A percentile compares a stretch with the other conserved stretches of the same genome.
phyloP scores from a whole-genome alignment of 768 basidiomycete species.

The Heimioporus sp. region DNA sequence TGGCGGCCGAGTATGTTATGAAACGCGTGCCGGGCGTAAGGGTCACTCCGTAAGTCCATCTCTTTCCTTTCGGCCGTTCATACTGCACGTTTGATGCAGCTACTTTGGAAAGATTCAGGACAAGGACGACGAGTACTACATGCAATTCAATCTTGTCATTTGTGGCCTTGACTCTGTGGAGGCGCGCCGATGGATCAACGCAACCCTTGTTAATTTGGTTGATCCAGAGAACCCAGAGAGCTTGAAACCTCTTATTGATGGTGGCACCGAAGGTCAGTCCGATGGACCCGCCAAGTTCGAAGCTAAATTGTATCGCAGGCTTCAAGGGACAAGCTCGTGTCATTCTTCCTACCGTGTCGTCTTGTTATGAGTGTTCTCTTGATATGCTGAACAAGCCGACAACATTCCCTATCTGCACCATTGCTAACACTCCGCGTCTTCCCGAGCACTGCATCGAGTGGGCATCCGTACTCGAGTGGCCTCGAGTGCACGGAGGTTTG shows the following conservation, averaged over 20 bases:
- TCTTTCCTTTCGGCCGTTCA: neutral
- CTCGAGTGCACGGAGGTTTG: conserved; percentile 84
- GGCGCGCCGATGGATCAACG: conserved; percentile 98
- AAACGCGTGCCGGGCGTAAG: conserved; percentile 92
- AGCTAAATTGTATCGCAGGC: conserved; percentile 45
- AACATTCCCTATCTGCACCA: conserved; percentile 97
- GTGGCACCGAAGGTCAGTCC: conserved; percentile 88
- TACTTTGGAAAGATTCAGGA: conserved; percentile 99
- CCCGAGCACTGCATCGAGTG: conserved; percentile 99
- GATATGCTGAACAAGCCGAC: conserved; percentile 99
- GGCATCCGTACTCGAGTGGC: conserved; percentile 99
- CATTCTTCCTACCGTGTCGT: conserved; percentile 91
- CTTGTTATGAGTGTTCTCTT: conserved; percentile 97
- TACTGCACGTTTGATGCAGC: conserved; percentile 39
- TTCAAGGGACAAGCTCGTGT: conserved; percentile 99
- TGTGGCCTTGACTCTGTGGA: conserved; percentile 98
- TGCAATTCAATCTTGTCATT: conserved; percentile 95
- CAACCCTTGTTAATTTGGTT: conserved; percentile 92
- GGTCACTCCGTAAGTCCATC: conserved; percentile 82
- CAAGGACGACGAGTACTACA: conserved; percentile 91
- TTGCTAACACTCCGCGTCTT: conserved; percentile 96
- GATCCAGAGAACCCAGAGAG: conserved; percentile 92
- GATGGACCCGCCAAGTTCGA: neutral
- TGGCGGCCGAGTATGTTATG: conserved; percentile 97
- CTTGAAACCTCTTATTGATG: conserved; percentile 95